Conservation (phyloP, 345 rosid species). For the Moricandia moricandioides region DNA sequence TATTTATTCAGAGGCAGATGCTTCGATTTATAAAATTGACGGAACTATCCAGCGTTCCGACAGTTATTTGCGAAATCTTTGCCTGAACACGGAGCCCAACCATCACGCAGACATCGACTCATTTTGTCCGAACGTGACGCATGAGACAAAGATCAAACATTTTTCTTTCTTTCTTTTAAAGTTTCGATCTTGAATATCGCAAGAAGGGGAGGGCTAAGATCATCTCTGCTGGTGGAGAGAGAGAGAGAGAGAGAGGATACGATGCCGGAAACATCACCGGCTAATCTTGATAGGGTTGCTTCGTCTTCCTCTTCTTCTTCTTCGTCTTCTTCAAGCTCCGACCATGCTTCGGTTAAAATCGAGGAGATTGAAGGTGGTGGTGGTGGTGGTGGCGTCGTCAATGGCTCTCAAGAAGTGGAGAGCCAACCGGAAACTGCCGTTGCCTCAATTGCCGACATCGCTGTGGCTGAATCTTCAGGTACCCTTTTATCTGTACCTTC, state of each 20-base stretch:
- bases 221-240: background rate
- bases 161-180: background rate
- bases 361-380: slow-evolving; percentile 46
- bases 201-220: background rate
- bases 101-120: background rate
- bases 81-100: background rate
- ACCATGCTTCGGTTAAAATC: slow-evolving; percentile 37
- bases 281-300: background rate
- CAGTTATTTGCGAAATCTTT: background rate
- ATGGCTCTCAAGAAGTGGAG: slow-evolving; percentile 34
- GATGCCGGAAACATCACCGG: background rate
- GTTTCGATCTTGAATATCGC: background rate
- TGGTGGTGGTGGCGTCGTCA: slow-evolving; percentile 34
- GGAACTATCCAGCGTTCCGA: background rate
- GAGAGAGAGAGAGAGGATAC: background rate
- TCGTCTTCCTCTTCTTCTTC: background rate
- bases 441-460: slow-evolving; percentile 37
- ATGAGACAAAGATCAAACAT: background rate
- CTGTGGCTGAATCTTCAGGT: slow-evolving; percentile 46
- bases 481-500: background rate
- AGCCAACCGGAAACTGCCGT: slow-evolving; percentile 26
- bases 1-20: slow-evolving; percentile 32
- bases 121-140: background rate
- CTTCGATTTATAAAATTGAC: slow-evolving; percentile 8
- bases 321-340: slow-evolving; percentile 44